phyloP scores from a whole-genome alignment of 495 filamentous ascomycete species.

The Trypethelium eluteriae region DNA sequence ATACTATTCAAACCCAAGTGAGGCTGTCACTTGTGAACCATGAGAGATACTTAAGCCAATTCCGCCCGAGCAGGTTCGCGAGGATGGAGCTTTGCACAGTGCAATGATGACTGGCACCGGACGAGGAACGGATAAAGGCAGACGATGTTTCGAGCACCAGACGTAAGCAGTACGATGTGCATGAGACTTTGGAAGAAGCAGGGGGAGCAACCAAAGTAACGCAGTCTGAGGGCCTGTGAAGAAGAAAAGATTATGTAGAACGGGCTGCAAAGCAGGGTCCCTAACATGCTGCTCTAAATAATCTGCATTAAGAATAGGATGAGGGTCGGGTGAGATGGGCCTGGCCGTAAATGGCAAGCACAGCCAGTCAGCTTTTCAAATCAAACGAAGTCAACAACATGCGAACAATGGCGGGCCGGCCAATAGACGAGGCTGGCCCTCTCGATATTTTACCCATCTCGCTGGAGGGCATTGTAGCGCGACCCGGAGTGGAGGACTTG shows the following conservation, averaged over 20 bases:
- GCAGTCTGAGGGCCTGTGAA: neutral
- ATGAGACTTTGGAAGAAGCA: conserved; percentile 1
- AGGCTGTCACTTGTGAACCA: neutral
- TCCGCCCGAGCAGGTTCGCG: neutral
- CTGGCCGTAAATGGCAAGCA: neutral
- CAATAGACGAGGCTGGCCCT: neutral
- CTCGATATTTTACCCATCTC: neutral
- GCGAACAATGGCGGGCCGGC: neutral
- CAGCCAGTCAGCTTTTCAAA: neutral
- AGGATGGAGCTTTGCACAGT: neutral
- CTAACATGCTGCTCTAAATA: neutral
- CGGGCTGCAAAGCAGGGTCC: conserved; percentile 8
- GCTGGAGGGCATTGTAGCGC: neutral
- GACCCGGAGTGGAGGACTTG: neutral
- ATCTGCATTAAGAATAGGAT: conserved; percentile 4
- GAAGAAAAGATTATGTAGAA: neutral
- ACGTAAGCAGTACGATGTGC: conserved; percentile 8
- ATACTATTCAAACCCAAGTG: neutral
- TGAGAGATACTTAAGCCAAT: neutral
- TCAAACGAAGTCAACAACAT: neutral
- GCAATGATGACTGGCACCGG: neutral
- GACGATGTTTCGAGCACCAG: conserved; percentile 3
- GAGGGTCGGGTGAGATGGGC: conserved; percentile 7
- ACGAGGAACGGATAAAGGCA: neutral
- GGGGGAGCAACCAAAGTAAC: conserved; percentile 3